Conservation (phyloP, 1,284 basidiomycete genomes). For the Anthracocystis walkeri region DNA sequence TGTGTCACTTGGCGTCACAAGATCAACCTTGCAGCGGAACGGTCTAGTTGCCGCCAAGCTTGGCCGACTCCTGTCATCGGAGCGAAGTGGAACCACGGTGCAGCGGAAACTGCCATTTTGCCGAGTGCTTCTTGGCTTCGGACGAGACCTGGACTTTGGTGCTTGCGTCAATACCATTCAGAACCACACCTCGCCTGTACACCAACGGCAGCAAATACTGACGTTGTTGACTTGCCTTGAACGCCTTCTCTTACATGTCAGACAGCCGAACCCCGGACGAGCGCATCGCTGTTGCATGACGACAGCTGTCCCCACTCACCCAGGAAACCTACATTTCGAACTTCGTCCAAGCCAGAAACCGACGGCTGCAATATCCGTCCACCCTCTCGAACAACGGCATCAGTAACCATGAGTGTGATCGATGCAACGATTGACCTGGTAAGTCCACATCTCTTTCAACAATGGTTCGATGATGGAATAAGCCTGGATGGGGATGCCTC, state of each 20-base stretch:
- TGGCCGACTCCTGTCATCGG: not conserved
- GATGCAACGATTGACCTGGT: conserved; percentile 17
- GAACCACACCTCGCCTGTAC: not conserved
- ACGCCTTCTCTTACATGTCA: not conserved
- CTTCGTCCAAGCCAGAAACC: not conserved
- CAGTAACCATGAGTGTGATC: conserved; percentile 11
- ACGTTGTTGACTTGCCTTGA: not conserved
- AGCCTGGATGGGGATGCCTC: not conserved
- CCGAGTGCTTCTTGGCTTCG: no score
- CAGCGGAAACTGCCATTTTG: no score
- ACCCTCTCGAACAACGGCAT: not conserved
- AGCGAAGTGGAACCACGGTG: not conserved
- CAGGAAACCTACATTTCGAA: not conserved
- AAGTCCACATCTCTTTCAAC: conserved; percentile 9
- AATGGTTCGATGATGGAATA: conserved; percentile 12
- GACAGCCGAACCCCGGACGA: not conserved
- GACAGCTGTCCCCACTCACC: conserved; percentile 18
- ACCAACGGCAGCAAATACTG: not conserved
- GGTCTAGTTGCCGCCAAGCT: not conserved
- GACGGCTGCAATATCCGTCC: not conserved
- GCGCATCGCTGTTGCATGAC: conserved; percentile 10
- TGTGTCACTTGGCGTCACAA: not conserved
- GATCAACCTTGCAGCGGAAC: conserved; percentile 1
- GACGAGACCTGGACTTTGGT: not conserved
- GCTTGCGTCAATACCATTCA: conserved; percentile 1